These are phyloP conservation scores for Aspergillus biplanus DNA, from an alignment of 495 filamentous ascomycete genomes.

Conservation along the genomic window DNA sequence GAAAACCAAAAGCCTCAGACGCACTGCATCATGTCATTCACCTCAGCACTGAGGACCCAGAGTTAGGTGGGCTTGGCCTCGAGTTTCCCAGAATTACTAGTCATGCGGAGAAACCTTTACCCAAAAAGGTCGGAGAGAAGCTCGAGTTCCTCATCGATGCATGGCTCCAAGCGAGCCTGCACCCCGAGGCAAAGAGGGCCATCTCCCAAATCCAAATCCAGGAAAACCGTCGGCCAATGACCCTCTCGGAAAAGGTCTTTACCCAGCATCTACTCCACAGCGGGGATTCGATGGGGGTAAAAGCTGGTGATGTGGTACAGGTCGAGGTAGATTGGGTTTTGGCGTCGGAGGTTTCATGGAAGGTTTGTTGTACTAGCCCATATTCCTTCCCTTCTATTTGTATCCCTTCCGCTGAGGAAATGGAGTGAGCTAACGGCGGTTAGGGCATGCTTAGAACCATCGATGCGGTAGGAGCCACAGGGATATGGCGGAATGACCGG, in stretches of 20 bases:
- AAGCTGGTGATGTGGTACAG: conserved; percentile 41
- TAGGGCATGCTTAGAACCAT: conserved; percentile 46
- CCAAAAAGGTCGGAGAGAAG: not conserved
- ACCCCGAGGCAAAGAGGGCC: not conserved
- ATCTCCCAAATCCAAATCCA: not conserved
- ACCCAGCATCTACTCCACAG: not conserved
- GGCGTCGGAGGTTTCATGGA: conserved; percentile 45
- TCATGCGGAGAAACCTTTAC: not conserved
- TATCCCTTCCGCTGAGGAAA: not conserved
- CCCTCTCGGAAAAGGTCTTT: conserved; percentile 6
- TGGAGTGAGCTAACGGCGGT: not conserved
- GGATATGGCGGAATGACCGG: conserved; percentile 51
- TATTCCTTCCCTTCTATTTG: not conserved
- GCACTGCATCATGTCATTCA: conserved; percentile 1
- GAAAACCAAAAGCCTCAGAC: not conserved
- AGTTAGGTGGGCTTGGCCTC: not conserved
- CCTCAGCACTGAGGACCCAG: not conserved
- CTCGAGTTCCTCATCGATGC: conserved; percentile 1
- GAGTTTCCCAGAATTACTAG: not conserved
- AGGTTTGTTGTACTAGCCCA: conserved; percentile 21
- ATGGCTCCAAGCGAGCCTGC: not conserved
- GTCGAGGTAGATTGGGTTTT: conserved; percentile 49
- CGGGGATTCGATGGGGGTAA: not conserved
- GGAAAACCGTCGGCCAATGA: not conserved
- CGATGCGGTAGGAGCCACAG: conserved; percentile 35